Percentiles rank a stretch among this genome's conserved stretches.
These are phyloP conservation scores for Penicillium silybi DNA, from an alignment of 495 filamentous ascomycete species.

Conservation along the genomic window DNA sequence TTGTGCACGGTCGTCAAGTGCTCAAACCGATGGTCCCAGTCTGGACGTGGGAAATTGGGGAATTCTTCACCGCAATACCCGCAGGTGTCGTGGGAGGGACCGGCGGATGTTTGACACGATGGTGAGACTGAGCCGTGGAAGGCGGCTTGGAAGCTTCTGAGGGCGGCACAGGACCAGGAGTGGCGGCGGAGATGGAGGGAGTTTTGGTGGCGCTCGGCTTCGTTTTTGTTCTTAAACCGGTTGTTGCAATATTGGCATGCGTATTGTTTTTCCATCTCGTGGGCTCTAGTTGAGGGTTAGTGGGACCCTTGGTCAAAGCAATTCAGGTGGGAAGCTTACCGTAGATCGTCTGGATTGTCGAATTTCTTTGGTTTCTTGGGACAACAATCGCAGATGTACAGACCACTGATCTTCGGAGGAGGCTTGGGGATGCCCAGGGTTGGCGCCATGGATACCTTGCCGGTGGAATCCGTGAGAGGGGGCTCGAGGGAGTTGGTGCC, in stretches of 20 bases:
- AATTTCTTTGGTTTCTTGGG: constrained; percentile 99
- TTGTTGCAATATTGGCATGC: constrained; percentile 88
- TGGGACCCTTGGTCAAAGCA: neutral
- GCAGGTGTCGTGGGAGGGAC: constrained; percentile 66
- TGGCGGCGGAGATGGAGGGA: constrained; percentile 92
- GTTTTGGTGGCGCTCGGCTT: constrained; percentile 96
- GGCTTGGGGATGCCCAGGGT: constrained; percentile 29
- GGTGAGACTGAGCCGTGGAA: constrained; percentile 70
- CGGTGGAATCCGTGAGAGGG: constrained; percentile 24
- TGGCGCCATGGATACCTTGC: constrained; percentile 42
- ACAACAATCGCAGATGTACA: constrained; percentile 92
- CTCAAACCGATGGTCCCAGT: constrained; percentile 81
- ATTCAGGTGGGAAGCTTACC: constrained; percentile 52
- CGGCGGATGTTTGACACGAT: constrained; percentile 32
- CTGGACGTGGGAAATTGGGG: constrained; percentile 59
- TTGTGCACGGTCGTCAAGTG: constrained; percentile 92
- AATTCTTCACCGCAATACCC: constrained; percentile 98
- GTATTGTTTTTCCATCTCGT: constrained; percentile 96
- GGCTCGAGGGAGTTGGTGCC: constrained; percentile 26
- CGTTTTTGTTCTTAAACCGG: constrained; percentile 99
- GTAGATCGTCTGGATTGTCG: constrained; percentile 77
- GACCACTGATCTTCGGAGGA: constrained; percentile 34
- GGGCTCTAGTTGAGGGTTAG: constrained; percentile 45
- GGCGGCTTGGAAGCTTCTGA: constrained; percentile 70
- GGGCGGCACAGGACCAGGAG: constrained; percentile 93